Base-by-base conservation (phyloP, 352 stramenopile species). In the Phytophthora foliorum region DNA sequence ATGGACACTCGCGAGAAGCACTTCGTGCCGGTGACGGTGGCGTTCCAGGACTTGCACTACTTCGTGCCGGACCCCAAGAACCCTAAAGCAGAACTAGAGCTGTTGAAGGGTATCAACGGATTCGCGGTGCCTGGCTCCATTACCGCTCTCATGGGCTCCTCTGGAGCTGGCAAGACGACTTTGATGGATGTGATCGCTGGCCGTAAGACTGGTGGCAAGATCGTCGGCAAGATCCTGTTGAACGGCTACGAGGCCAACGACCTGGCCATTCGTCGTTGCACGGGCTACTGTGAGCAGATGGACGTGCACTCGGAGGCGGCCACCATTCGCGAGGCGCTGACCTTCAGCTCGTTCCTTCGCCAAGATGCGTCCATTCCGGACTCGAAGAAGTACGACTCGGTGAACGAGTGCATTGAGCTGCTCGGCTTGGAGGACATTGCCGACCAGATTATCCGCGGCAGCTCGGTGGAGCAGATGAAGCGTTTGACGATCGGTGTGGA, bases 131-230 rank as follows among this genome's bases (percentile, higher is more conserved):
- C n/a, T n/a, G n/a, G n/a, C n/a, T n/a, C n/a, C n/a, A n/a, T n/a
- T n/a, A n/a, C n/a, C n/a, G n/a, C n/a, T n/a, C n/a, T n/a, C n/a
- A n/a, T n/a, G n/a, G n/a, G n/a, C n/a, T n/a, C n/a, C n/a, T n/a
- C n/a, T n/a, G n/a, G n/a, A n/a, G n/a, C n/a, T n/a, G n/a, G n/a
- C n/a, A n/a, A n/a, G 51, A 75, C 67, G 13, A 75, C 67, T 0
- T 9, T 75, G 75, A 90, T 97, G 67, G 92, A 98, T 75, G 92
- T 98, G 4, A 91, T 98, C 31, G 89, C 93, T 10, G 74, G 95
- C 19, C 80, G 94, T 49, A 98, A 98, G 72, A 91, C 77, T 27
- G 81, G 80, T 24, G 93, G 94, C 22, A 81, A 52, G 11, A 86
- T 97, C 53, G 67, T 58, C 31, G 92, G 93, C 31, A 70, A 94